These are phyloP conservation scores for Chimonanthus praecox DNA, from an alignment of 164 flowering plant genomes.

Conservation along the genomic window DNA sequence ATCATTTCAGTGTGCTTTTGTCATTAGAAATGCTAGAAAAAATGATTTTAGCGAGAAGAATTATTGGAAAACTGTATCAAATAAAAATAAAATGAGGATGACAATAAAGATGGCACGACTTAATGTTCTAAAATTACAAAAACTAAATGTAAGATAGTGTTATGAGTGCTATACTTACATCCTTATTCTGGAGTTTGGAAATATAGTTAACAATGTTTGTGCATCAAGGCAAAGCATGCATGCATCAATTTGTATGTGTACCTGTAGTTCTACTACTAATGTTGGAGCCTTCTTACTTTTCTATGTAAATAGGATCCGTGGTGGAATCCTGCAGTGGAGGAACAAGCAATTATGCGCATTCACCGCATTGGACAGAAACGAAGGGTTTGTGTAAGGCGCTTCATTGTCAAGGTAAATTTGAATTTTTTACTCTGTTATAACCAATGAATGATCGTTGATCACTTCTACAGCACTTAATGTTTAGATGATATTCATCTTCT, in stretches of 20 bases:
- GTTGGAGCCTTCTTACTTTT: neutral
- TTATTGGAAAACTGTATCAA: too few relatives aligned
- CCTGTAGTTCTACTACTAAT: neutral
- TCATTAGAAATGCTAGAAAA: too few relatives aligned
- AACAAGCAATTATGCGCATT: conserved; percentile 86
- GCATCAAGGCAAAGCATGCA: neutral
- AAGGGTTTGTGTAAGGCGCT: conserved; percentile 57
- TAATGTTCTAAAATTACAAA: too few relatives aligned
- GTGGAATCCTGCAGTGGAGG: conserved; percentile 98
- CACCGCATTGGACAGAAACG: conserved; percentile 82
- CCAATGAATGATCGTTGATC: neutral
- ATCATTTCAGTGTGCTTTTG: too few relatives aligned
- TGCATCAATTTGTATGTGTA: neutral
- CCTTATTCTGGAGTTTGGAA: too few relatives aligned
- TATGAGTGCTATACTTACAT: too few relatives aligned
- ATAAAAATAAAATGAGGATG: too few relatives aligned
- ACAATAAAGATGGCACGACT: too few relatives aligned
- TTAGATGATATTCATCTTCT: too few relatives aligned
- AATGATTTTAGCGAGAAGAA: too few relatives aligned
- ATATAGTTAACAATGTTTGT: too few relatives aligned
- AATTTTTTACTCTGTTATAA: neutral
- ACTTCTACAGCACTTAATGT: neutral
- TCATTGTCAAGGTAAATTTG: conserved; percentile 58
- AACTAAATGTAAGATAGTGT: too few relatives aligned
- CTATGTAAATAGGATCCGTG: conserved; percentile 62